Evolutionary conservation across 176 grass and related monocot species (phyloP).

Genomic region (Juncus inflexus): DNA sequence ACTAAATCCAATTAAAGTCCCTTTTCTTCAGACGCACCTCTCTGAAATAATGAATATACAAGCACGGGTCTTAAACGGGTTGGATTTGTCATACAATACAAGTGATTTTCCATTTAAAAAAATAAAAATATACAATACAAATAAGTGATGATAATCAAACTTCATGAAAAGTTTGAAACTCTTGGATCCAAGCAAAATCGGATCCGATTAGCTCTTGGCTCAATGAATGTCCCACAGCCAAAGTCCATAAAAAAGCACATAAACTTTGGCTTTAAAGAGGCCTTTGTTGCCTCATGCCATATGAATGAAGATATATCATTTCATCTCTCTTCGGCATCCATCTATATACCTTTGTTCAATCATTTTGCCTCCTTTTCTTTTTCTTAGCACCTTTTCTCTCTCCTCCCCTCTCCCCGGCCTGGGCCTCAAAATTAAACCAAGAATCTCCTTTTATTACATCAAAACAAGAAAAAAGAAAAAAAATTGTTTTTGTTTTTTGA

Average conservation of each 20-base stretch:
- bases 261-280: conserved; percentile 43
- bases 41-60: conserved; percentile 45
- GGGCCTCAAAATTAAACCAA: too few species aligned
- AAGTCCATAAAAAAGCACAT: conserved; percentile 28
- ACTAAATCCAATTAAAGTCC: neutral
- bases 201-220: conserved; percentile 19
- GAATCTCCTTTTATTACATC: too few species aligned
- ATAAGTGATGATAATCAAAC: neutral
- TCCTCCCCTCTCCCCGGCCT: too few species aligned
- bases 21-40: neutral
- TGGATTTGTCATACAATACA: too few species aligned
- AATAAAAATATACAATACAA: neutral
- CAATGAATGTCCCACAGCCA: conserved; percentile 42
- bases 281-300: conserved; percentile 6
- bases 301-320: conserved; percentile 41
- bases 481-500: neutral
- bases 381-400: conserved; percentile 24
- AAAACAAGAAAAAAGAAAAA: too few species aligned
- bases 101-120: too few species aligned
- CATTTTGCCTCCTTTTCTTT: conserved; percentile 52
- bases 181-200: neutral
- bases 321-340: conserved; percentile 37
- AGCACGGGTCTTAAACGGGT: conserved; percentile 37
- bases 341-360: conserved; percentile 28
- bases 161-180: neutral